phyloP scores from a whole-genome alignment of 2,329 filamentous ascomycete species.

The Fusarium sp. region DNA sequence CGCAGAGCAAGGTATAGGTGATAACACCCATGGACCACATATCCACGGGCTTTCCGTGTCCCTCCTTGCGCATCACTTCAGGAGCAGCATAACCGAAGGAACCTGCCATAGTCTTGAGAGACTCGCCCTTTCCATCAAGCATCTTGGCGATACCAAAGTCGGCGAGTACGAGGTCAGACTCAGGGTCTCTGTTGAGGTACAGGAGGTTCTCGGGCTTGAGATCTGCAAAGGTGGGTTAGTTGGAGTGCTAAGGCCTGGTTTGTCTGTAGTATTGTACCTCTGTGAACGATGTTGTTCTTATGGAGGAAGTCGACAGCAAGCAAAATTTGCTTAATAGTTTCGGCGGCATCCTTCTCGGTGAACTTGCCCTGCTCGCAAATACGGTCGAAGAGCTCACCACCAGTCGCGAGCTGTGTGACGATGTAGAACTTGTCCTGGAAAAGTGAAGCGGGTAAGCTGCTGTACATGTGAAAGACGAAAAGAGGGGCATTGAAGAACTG shows the following conservation, averaged over 20 bases:
- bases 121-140: slow-evolving; percentile 90
- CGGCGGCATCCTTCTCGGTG: slow-evolving; percentile 96
- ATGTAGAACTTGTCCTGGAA: slow-evolving; percentile 98
- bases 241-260: background rate
- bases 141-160: slow-evolving; percentile 99
- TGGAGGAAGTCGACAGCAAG: slow-evolving; percentile 96
- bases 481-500: slow-evolving; percentile 13
- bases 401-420: slow-evolving; percentile 94
- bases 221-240: slow-evolving; percentile 69
- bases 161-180: slow-evolving; percentile 91
- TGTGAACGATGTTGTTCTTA: slow-evolving; percentile 93
- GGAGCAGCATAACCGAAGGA: slow-evolving; percentile 98
- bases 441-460: slow-evolving; percentile 27
- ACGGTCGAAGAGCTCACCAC: slow-evolving; percentile 96
- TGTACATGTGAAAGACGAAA: background rate
- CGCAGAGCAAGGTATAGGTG: slow-evolving; percentile 97
- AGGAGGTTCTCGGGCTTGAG: slow-evolving; percentile 98
- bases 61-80: slow-evolving; percentile 97
- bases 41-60: slow-evolving; percentile 97
- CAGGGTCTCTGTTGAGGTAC: slow-evolving; percentile 83
- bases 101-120: slow-evolving; percentile 97
- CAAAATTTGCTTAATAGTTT: slow-evolving; percentile 95
- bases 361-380: slow-evolving; percentile 99
- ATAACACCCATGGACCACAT: slow-evolving; percentile 99
- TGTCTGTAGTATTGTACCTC: slow-evolving; percentile 72